Base-by-base conservation (phyloP, 345 rosid genomes). In the Syzygium oleosum region DNA sequence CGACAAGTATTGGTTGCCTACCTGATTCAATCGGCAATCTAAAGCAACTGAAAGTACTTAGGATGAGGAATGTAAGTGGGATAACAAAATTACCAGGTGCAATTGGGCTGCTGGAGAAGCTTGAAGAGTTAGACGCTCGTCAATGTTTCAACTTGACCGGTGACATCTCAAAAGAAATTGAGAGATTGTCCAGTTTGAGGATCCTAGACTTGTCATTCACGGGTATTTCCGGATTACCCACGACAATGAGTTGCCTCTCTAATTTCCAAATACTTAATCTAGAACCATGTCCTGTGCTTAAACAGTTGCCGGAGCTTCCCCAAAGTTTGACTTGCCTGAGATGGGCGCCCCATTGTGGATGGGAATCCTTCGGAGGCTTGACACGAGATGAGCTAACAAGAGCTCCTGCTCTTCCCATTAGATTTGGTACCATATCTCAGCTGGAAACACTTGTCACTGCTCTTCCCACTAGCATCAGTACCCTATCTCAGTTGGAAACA, bases 61-160 rank as follows among this genome's bases (percentile, higher is more conserved):
- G 29, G 65, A 58, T 58, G 65, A 25, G 65, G 0, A 0, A 1
- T 0, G 9, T 58, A 11, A 2, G 1, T 9, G 7, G 3, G 29
- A 58, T 58, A 25, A 25, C 7, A 58, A 2, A 58, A 25, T 58
- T 58, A 4, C 14, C 29, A 25, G 23, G 65, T 10, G 65, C 65
- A 1, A 25, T 58, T 4, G 3, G 29, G 65, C 29, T 58, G 6
- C 1, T 58, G 3, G 29, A 58, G 65, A 58, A 58, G 14, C 65
- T 58, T 1, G 65, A 58, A 58, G 65, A 58, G 65, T 58, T 58
- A 10, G n/a, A 58, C 9, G 65, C 14, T 4, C 4, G 3, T 0
- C 13, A 6, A 25, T 58, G 63, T 58, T 4, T 0, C 29, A 25
- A 58, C 63, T 25, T 58, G 63, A 58, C n/a, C 3, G 63, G 63